Evolutionary conservation across 768 basidiomycete species (phyloP).

Genomic region (Infundibulicybe gibba): DNA sequence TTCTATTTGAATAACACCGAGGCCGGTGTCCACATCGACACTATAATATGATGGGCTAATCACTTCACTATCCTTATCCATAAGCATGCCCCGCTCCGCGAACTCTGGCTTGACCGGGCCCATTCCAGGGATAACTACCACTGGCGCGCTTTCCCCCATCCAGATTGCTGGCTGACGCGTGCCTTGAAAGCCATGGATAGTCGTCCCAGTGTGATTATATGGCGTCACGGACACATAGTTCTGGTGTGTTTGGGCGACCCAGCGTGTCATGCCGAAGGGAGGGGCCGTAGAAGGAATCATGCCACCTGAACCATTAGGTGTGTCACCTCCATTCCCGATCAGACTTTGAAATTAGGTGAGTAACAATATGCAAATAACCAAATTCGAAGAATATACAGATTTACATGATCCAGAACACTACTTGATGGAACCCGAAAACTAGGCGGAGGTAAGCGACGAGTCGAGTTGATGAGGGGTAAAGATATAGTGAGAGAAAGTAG

Average conservation of each 20-base stretch:
- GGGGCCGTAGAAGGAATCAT: conserved; percentile 58
- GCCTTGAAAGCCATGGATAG: conserved; percentile 55
- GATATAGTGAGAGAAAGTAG: too few species aligned
- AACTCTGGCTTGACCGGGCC: conserved; percentile 45
- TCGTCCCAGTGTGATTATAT: conserved; percentile 39
- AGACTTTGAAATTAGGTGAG: conserved; percentile 13
- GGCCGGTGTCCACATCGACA: conserved; percentile 50
- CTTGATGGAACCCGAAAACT: conserved; percentile 13
- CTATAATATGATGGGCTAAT: conserved; percentile 52
- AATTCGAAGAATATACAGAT: not conserved
- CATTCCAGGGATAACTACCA: conserved; percentile 40
- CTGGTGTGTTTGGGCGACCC: conserved; percentile 56
- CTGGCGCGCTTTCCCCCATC: conserved; percentile 59
- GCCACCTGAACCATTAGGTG: conserved; percentile 48
- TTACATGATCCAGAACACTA: conserved; percentile 28
- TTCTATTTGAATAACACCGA: conserved; percentile 53
- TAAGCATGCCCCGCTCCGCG: conserved; percentile 53
- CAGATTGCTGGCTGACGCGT: conserved; percentile 67
- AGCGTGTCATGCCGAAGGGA: conserved; percentile 66
- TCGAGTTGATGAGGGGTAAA: too few species aligned
- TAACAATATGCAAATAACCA: not conserved
- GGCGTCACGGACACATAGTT: conserved; percentile 56
- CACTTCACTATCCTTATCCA: conserved; percentile 50
- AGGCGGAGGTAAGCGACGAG: not conserved
- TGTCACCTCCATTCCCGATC: conserved; percentile 50